Base-by-base conservation (phyloP, 108 stramenopile species). In the Skeletonema costatum region DNA sequence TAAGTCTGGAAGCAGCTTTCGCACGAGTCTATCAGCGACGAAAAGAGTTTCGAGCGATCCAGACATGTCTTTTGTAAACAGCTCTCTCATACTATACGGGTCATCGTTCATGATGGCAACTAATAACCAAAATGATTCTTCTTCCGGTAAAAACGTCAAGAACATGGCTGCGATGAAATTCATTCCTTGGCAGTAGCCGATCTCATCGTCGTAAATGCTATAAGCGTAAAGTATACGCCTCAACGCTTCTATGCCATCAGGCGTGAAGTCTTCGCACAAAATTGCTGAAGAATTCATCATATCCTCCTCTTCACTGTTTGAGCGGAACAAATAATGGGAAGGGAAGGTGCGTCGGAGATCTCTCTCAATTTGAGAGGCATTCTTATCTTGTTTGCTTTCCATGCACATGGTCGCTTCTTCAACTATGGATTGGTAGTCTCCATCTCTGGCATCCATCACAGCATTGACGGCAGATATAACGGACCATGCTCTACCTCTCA, bases 181-280 rank as follows among this genome's bases (percentile, higher is more conserved):
- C 93, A 97, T 93, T 44, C 96, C 96, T 56, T 97, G 96, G 68
- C 96, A 97, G 74, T 97, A 97, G 4, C 94, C 92, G n/a, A 94
- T 83, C 74, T 92, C 89, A n/a, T 62, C 72, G 65, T 97, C 96
- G 51, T 90, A 82, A 21, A 87, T 64, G 59, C 90, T 88, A 66
- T 94, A 94, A 7, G 90, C 88, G 16, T 85, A 60, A 14, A 94
- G 72, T 2, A 92, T 88, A n/a, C 91, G 76, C 16, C 90, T 74
- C 51, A 95, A 71, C 12, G 80, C 64, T 17, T 80, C 87, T 74
- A 90, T 89, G 31, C 93, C 93, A 42, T 32, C 41, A 7, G 35
- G 42, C 8, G 30, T 31, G 9, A 35, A 69, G 32, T 16, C 68
- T 25, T 69, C 58, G 29, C 32, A 29, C 4, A 32, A 25, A 56